Evolutionary conservation across 148 eudicot genomes (phyloP).

Genomic region (Cornus florida): DNA sequence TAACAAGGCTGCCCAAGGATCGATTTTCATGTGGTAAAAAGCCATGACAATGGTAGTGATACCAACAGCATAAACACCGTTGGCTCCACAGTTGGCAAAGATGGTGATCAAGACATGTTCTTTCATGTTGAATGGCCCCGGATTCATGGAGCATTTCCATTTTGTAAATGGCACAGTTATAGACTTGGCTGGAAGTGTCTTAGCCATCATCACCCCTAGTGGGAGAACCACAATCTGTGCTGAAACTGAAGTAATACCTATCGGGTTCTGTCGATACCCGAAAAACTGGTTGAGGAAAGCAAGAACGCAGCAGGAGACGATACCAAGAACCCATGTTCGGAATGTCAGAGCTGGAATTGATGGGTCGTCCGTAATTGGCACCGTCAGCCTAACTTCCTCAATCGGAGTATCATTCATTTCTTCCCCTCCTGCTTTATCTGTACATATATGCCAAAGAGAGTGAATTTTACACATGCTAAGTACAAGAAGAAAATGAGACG

Average conservation of each 20-base stretch:
- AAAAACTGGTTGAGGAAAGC: conserved; percentile 54
- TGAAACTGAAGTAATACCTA: conserved; percentile 21
- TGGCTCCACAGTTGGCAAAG: conserved; percentile 47
- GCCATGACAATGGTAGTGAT: conserved; percentile 53
- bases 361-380: conserved; percentile 60
- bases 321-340: conserved; percentile 59
- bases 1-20: conserved; percentile 35
- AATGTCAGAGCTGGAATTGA: conserved; percentile 39
- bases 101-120: conserved; percentile 69
- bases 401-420: too few species aligned
- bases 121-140: conserved; percentile 66
- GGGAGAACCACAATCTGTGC: conserved; percentile 51
- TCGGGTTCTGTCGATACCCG: conserved; percentile 26
- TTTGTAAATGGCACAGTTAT: conserved; percentile 24
- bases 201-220: conserved; percentile 50
- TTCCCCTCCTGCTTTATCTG: too few species aligned
- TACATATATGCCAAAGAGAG: too few species aligned
- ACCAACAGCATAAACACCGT: conserved; percentile 48
- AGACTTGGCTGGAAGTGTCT: conserved; percentile 28
- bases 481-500: too few species aligned
- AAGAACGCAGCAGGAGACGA: conserved; percentile 36
- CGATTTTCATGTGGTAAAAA: conserved; percentile 34
- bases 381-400: conserved; percentile 23
- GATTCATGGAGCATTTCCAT: conserved; percentile 51
- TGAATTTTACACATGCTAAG: too few species aligned